These are phyloP conservation scores for Cyberlindnera mississippiensis DNA, from an alignment of 805 yeast genomes.

Conservation along the genomic window DNA sequence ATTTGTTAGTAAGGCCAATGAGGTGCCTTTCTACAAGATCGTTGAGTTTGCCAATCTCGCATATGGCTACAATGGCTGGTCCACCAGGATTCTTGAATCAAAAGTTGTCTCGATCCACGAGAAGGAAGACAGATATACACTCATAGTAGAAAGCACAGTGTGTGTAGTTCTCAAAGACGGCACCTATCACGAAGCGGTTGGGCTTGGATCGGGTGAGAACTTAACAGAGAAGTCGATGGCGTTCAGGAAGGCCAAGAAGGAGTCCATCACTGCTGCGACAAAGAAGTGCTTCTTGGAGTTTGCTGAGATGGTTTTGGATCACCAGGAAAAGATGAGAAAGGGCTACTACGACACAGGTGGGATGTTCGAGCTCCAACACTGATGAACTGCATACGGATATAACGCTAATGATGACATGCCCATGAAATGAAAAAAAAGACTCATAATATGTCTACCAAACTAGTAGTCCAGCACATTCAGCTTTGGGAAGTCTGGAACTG, in stretches of 20 bases:
- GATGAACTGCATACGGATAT: background rate
- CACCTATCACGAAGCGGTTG: constrained; percentile 73
- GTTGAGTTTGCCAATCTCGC: constrained; percentile 44
- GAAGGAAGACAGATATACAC: constrained; percentile 19
- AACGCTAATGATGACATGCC: constrained; percentile 1
- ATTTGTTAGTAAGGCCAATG: constrained; percentile 5
- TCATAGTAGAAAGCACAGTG: constrained; percentile 41
- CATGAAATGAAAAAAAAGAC: no score
- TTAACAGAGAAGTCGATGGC: constrained; percentile 64
- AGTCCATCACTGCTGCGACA: constrained; percentile 80
- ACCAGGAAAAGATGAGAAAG: constrained; percentile 30
- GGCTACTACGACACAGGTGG: constrained; percentile 33
- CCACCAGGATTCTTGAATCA: constrained; percentile 35
- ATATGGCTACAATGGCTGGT: constrained; percentile 60
- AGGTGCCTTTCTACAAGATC: constrained; percentile 32
- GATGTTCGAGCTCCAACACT: constrained; percentile 22
- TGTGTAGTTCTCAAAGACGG: constrained; percentile 77
- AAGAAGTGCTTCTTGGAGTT: constrained; percentile 77
- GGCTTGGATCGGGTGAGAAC: constrained; percentile 68
- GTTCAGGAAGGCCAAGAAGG: constrained; percentile 75
- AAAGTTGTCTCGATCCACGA: constrained; percentile 16
- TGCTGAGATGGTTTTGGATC: constrained; percentile 52
- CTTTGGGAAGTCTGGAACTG: constrained; percentile 57
- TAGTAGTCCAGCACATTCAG: constrained; percentile 57
- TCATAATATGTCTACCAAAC: no score